Evolutionary conservation across 2,329 filamentous ascomycete genomes (phyloP), one percentile per base, ranked within the genome.

Genomic region (Alternaria gansuensis): DNA sequence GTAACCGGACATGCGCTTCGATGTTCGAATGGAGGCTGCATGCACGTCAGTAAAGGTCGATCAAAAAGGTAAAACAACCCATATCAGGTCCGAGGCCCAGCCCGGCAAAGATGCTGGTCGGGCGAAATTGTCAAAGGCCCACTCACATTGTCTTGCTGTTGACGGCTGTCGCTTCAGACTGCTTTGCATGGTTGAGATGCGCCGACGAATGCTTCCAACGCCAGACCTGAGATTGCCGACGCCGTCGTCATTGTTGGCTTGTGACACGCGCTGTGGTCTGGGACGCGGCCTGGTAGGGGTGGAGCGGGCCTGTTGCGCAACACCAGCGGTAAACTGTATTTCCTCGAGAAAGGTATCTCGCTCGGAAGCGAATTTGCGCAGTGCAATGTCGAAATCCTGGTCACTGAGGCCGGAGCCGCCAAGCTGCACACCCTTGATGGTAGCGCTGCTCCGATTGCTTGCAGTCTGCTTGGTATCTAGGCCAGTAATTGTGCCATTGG

Each of bases 351-450:
- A 99, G 60, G 89, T 90, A 71, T 99, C 95, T 65, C 95, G 85
- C 81, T 98, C 94, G n/a, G 89, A 90, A 44, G 95, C 93, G 77
- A 99, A 99, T 80, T 97, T 98, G 71, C 93, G 82, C 67, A 99
- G 83, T 26, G 95, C 94, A 73, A 91, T 89, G 75, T 98, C 95
- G 72, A 99, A 99, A 77, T 98, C 95, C 72, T 91, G 92, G 73
- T 96, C 92, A 57, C 80, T 86, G 29, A 87, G 77, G 13, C 76
- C 78, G 4, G 77, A 75, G 21, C 73, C 77, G 54, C 77, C 80
- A 55, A 75, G 49, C 55, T 77, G 77, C 23, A 80, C 54, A 49
- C 76, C 80, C 67, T 83, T 85, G 70, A 89, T 87, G 17, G 87
- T 89, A 51, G 85, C 78, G 74, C 87, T 89, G 75, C 87, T 89